Evolutionary conservation across 2,329 filamentous ascomycete genomes (phyloP).

Genomic region (Aspergillus transmontanensis): DNA sequence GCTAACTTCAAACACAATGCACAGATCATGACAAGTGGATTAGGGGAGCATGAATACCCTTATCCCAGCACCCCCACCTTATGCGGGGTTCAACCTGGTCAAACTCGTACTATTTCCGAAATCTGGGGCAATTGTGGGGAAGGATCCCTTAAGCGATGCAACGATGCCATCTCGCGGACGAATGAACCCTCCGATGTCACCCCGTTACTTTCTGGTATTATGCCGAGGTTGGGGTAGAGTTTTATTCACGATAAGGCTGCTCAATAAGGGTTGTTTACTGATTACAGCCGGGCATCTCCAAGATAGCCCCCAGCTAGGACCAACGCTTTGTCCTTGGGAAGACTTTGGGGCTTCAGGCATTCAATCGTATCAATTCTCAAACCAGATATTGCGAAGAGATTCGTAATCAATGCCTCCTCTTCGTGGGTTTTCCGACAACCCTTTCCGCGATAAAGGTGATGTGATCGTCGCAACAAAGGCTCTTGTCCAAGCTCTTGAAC

Average conservation of each 20-base stretch:
- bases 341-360: accelerated
- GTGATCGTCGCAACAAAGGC: slow-evolving; percentile 39
- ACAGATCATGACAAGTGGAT: neutral
- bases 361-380: neutral
- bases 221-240: neutral
- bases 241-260: neutral
- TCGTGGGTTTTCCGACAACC: slow-evolving; percentile 47
- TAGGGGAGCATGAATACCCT: neutral
- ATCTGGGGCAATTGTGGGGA: neutral
- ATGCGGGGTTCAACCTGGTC: neutral
- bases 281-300: neutral
- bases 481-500: slow-evolving; percentile 27
- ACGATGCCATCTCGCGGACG: neutral
- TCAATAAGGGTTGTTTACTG: neutral
- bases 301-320: too few relatives aligned
- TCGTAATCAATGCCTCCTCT: slow-evolving; percentile 18
- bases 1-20: neutral
- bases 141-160: neutral
- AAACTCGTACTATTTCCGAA: neutral
- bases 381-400: neutral
- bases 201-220: neutral
- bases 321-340: neutral
- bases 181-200: neutral
- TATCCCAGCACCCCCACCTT: neutral
- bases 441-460: slow-evolving; percentile 39